Conservation (phyloP, 371 early-diverging fungal genomes). For the Mortierella sp. region DNA sequence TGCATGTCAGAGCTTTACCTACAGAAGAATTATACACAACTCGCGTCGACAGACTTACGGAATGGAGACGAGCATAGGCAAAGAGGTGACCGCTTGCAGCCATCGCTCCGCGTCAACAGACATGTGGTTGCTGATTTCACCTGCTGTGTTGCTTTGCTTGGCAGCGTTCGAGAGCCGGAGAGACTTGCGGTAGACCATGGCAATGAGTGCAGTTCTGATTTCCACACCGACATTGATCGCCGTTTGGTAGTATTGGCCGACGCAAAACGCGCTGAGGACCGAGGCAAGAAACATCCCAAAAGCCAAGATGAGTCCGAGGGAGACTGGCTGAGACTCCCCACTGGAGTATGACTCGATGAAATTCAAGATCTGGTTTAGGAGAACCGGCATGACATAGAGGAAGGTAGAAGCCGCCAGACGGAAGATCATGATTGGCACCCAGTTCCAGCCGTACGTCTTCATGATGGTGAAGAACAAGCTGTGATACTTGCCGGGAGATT, state of each 20-base stretch:
- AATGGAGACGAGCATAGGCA: slow-evolving; percentile 57
- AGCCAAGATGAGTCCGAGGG: slow-evolving; percentile 49
- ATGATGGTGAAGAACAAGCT: slow-evolving; percentile 35
- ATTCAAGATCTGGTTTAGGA: slow-evolving; percentile 29
- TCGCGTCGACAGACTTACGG: slow-evolving; percentile 10
- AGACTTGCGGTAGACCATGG: slow-evolving; percentile 71
- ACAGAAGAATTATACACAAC: not conserved
- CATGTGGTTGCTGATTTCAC: slow-evolving; percentile 89
- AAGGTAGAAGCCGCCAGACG: slow-evolving; percentile 42
- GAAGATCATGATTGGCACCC: slow-evolving; percentile 38
- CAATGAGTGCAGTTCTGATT: slow-evolving; percentile 63
- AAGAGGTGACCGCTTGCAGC: slow-evolving; percentile 45
- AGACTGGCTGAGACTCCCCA: slow-evolving; percentile 29
- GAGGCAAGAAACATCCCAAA: slow-evolving; percentile 57
- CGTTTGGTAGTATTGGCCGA: slow-evolving; percentile 55
- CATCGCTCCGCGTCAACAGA: slow-evolving; percentile 77
- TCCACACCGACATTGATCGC: slow-evolving; percentile 60
- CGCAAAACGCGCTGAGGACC: slow-evolving; percentile 40
- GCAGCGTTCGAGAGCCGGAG: slow-evolving; percentile 65
- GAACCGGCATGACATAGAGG: slow-evolving; percentile 32
- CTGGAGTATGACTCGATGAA: slow-evolving; percentile 43
- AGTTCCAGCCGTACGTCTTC: slow-evolving; percentile 19
- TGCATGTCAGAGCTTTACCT: not conserved
- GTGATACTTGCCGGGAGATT: slow-evolving; percentile 30
- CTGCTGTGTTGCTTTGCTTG: slow-evolving; percentile 63